Percentiles rank a stretch among this genome's conserved stretches.
These are phyloP conservation scores for Megacollybia marginata DNA, from an alignment of 768 basidiomycete species.

Conservation along the genomic window DNA sequence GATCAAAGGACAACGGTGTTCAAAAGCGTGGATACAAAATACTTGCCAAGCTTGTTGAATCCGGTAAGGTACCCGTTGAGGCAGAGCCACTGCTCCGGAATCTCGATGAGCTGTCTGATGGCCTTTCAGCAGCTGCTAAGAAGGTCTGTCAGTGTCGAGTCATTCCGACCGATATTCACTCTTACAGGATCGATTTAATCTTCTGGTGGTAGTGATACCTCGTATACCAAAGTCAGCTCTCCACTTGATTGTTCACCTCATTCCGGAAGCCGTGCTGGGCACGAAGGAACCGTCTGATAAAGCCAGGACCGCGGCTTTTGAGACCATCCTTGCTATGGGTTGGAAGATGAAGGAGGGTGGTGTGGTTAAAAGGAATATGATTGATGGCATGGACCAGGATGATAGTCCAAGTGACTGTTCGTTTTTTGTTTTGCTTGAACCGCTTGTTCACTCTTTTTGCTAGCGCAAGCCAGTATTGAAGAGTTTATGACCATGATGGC, in stretches of 20 bases:
- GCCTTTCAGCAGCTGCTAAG: conserved; percentile 78
- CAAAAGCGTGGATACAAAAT: conserved; percentile 96
- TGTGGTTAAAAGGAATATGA: conserved; percentile 63
- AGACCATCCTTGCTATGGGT: conserved; percentile 86
- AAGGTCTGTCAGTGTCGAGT: conserved; percentile 38
- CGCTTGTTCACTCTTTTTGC: conserved; percentile 1
- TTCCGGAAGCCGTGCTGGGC: conserved; percentile 90
- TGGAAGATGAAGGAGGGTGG: conserved; percentile 87
- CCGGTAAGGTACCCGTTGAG: conserved; percentile 46
- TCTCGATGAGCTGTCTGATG: conserved; percentile 58
- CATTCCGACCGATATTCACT: neutral
- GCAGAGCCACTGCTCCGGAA: conserved; percentile 54
- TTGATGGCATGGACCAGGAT: conserved; percentile 82
- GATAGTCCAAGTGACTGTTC: neutral
- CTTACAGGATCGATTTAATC: conserved; percentile 70
- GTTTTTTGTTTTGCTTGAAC: neutral
- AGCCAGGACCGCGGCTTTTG: conserved; percentile 83
- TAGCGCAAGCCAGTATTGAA: conserved; percentile 67
- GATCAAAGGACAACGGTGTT: conserved; percentile 75
- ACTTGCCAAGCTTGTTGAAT: conserved; percentile 66
- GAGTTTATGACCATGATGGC: conserved; percentile 97
- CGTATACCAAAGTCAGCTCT: conserved; percentile 62
- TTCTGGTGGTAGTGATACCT: conserved; percentile 65
- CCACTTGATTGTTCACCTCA: conserved; percentile 80
- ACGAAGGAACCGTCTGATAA: conserved; percentile 97